phyloP scores from a whole-genome alignment of 192 early-diverging fungal species.

The Podila verticillata region DNA sequence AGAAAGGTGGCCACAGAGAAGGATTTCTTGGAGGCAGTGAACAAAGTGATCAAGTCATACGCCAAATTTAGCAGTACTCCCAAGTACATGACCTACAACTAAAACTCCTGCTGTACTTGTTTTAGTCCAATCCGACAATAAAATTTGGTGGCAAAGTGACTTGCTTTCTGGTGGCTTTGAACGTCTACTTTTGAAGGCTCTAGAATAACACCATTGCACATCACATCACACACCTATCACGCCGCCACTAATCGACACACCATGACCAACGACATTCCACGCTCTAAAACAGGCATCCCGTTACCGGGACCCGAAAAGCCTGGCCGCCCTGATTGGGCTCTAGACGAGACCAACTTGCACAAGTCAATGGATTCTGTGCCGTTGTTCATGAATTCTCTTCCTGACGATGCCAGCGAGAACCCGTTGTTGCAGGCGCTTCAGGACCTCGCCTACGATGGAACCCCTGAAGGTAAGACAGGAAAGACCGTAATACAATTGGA shows the following conservation, averaged over 20 bases:
- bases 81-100: slow-evolving; percentile 87
- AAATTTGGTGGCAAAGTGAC: neutral
- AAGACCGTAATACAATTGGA: no score
- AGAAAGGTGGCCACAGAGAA: slow-evolving; percentile 99
- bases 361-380: slow-evolving; percentile 81
- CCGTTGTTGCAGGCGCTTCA: slow-evolving; percentile 83
- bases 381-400: slow-evolving; percentile 90
- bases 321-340: slow-evolving; percentile 41
- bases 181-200: neutral
- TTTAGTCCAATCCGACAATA: neutral
- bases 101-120: slow-evolving; percentile 1
- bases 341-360: slow-evolving; percentile 62
- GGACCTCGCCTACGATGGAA: slow-evolving; percentile 89
- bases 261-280: slow-evolving; percentile 35
- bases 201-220: neutral
- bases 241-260: neutral
- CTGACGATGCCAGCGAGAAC: slow-evolving; percentile 76
- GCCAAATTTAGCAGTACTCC: slow-evolving; percentile 99
- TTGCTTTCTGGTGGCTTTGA: neutral
- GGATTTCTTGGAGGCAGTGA: slow-evolving; percentile 99
- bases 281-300: slow-evolving; percentile 40
- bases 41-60: slow-evolving; percentile 99
- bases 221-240: neutral
- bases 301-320: slow-evolving; percentile 51
- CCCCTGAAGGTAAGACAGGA: slow-evolving; percentile 80